Conservation (phyloP, 2,329 filamentous ascomycete genomes). For the Bipolaris cookei region DNA sequence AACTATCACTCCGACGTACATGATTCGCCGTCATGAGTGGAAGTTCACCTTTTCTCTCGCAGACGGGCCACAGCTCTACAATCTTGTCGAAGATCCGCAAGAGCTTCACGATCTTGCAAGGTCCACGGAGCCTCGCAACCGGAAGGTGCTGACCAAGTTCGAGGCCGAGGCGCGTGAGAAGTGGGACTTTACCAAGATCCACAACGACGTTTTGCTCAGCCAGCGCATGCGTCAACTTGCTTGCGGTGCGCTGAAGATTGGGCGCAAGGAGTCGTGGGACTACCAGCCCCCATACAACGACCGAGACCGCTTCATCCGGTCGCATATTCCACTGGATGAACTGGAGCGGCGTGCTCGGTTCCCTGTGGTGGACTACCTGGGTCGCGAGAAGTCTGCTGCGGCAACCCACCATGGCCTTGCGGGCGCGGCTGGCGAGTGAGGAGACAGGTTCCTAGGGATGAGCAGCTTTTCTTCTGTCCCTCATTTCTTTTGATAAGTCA, state of each 20-base stretch:
- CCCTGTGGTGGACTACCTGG: constrained; percentile 61
- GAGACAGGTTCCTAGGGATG: background rate
- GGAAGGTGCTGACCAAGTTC: constrained; percentile 64
- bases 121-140: constrained; percentile 48
- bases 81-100: constrained; percentile 75
- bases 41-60: constrained; percentile 88
- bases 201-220: constrained; percentile 72
- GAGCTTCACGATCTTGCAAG: constrained; percentile 75
- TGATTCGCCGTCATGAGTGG: constrained; percentile 89
- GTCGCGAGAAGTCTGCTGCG: constrained; percentile 44
- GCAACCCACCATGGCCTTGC: constrained; percentile 46
- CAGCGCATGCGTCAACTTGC: constrained; percentile 81
- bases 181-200: constrained; percentile 84
- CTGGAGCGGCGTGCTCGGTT: constrained; percentile 77
- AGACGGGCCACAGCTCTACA: constrained; percentile 84
- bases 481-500: background rate
- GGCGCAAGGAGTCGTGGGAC: constrained; percentile 76
- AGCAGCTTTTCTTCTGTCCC: background rate
- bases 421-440: constrained; percentile 45
- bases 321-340: constrained; percentile 79
- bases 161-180: constrained; percentile 73
- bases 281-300: constrained; percentile 77
- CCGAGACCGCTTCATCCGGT: constrained; percentile 75
- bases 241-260: constrained; percentile 79
- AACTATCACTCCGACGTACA: constrained; percentile 85